Conservation (phyloP, 2,329 filamentous ascomycete genomes). For the Diaporthe citri region DNA sequence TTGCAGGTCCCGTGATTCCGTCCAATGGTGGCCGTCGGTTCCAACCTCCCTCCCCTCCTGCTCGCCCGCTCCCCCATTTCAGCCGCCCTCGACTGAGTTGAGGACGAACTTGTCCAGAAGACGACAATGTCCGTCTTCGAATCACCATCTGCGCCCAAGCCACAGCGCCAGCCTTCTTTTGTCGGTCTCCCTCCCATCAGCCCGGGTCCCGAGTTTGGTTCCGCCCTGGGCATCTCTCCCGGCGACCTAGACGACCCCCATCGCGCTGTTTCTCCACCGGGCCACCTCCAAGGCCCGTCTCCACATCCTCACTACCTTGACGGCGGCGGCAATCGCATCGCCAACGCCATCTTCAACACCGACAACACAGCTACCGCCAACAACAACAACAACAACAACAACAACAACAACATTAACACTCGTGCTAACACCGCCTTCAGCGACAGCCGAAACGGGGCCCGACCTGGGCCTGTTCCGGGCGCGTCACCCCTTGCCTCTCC, state of each 20-base stretch:
- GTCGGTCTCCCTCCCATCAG: conserved; percentile 70
- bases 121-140: conserved; percentile 37
- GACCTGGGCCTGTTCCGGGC: conserved; percentile 17
- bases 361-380: background rate
- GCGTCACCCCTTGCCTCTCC: conserved; percentile 23
- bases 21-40: conserved; percentile 13
- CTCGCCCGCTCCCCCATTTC: background rate
- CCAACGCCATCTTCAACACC: background rate
- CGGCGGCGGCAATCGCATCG: conserved; percentile 32
- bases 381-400: background rate
- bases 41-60: conserved; percentile 20
- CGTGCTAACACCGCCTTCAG: background rate
- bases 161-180: conserved; percentile 64
- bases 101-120: background rate
- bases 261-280: conserved; percentile 35
- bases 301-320: conserved; percentile 41
- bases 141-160: conserved; percentile 40
- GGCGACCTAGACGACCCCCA: conserved; percentile 47
- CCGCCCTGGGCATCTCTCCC: conserved; percentile 64
- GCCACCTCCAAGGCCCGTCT: conserved; percentile 29
- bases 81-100: conserved; percentile 8
- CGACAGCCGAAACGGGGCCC: conserved; percentile 9
- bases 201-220: conserved; percentile 46
- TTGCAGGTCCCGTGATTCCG: conserved; percentile 11
- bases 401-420: background rate